Base-by-base conservation (phyloP, 305 asterid species). In the Rubia occidens region DNA sequence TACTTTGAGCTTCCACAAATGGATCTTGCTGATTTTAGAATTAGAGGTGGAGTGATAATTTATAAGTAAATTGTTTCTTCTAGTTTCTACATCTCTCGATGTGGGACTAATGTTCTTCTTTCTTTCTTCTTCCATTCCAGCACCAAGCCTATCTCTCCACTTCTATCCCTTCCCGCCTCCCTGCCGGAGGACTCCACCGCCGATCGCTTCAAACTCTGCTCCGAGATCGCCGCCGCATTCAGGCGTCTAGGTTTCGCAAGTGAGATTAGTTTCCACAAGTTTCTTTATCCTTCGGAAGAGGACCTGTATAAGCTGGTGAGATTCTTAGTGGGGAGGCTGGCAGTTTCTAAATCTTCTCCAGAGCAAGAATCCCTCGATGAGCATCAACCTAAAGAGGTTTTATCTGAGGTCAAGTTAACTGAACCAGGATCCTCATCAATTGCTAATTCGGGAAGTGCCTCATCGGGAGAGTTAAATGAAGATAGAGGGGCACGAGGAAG, bases 281-380 rank as follows among this genome's bases (percentile, higher is more conserved):
- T 88, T 76, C 90, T 86, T 61, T 88, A 86, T 78, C 95, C 92
- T 64, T 83, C 92, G 0, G 88, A 80, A 56, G 95, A 88, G 74
- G 90, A 86, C 78, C 75, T 85, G 84, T 78, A 82, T 71, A 81
- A 81, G 72, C 73, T 88, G 72, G 87, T 83, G 71, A 71, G 95
- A 51, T 86, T 88, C 77, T 73, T 88, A 80, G 88, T 78, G 26
- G 80, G 83, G 49, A 85, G 81, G 77, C 76, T 86, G 21, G 80
- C 90, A 40, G 68, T 18, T 3, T 10, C n/a, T n/a, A 86, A 80
- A 67, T 78, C 79, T 24, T 72, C 83, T 67, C 79, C 56, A 65
- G 74, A 75, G 72, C 70, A 9, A 64, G 73, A 69, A 47, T 53
- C 71, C 58, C 54, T 53, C 67, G 60, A 66, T 68, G 75, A 71